Evolutionary conservation across 2,329 filamentous ascomycete genomes (phyloP).

Genomic region (Zalaria obscura): DNA sequence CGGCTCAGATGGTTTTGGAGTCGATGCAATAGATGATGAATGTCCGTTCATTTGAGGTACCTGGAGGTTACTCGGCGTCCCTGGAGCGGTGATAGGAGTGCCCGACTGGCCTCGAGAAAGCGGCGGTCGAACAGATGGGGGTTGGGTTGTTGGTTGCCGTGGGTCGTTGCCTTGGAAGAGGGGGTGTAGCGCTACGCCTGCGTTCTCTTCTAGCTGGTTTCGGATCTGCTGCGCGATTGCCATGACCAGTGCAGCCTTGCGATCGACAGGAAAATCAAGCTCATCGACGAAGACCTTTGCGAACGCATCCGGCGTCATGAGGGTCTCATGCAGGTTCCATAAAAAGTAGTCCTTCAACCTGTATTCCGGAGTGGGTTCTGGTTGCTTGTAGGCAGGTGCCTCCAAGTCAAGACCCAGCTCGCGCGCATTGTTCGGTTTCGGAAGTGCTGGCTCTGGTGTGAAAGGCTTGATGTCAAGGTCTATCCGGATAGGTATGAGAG

Average conservation of each 20-base stretch:
- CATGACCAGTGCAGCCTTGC: slow-evolving; percentile 47
- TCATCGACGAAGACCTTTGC: slow-evolving; percentile 84
- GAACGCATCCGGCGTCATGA: slow-evolving; percentile 91
- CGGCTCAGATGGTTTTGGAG: slow-evolving; percentile 32
- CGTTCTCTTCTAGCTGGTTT: slow-evolving; percentile 90
- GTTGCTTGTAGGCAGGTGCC: slow-evolving; percentile 63
- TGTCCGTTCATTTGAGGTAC: slow-evolving; percentile 37
- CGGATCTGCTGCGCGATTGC: slow-evolving; percentile 91
- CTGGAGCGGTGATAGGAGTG: slow-evolving; percentile 18
- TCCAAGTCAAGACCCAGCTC: slow-evolving; percentile 53
- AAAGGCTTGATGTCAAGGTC: slow-evolving; percentile 82
- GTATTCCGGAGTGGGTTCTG: slow-evolving; percentile 70
- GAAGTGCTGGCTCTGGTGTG: slow-evolving; percentile 50
- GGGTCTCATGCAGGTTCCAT: slow-evolving; percentile 92
- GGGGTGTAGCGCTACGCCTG: slow-evolving; percentile 83
- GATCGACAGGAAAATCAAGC: slow-evolving; percentile 70
- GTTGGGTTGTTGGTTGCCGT: slow-evolving; percentile 14
- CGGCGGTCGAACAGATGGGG: slow-evolving; percentile 20
- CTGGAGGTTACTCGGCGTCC: slow-evolving; percentile 17
- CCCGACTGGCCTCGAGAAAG: slow-evolving; percentile 37
- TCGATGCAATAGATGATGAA: slow-evolving; percentile 26
- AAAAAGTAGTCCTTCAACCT: slow-evolving; percentile 89
- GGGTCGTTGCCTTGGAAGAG: slow-evolving; percentile 55
- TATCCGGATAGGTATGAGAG: slow-evolving; percentile 88
- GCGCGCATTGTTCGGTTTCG: slow-evolving; percentile 44